Evolutionary conservation across 352 stramenopile genomes (phyloP), one percentile per base, ranked within the genome.

Genomic region (Pythium plurisporium): DNA sequence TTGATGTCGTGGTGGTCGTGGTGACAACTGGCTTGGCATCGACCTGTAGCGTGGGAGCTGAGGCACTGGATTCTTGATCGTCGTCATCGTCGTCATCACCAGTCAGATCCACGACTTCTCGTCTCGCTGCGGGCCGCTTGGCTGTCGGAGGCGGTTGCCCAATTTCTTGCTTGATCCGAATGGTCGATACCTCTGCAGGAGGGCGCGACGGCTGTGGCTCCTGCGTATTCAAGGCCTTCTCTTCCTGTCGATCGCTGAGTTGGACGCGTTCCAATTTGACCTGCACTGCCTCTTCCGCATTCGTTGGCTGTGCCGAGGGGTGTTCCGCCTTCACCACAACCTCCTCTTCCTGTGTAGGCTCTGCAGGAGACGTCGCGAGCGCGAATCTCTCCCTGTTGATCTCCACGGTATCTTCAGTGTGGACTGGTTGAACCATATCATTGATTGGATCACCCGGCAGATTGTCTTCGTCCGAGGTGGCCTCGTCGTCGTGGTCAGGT

Each of bases 31-130:
- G 29, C 34, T 57, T 38, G 17, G 15, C 17, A 26, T 57, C 48
- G 17, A 57, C 27, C 0, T 26, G 17, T 3, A 19, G 0, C 11
- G 36, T 6, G 37, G 36, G 12, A 5, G 15, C 5, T 12, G 47
- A 23, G 0, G 47, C 33, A 29, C 15, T 20, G 17, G 15, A 2
- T 17, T 5, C 19, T 20, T 4, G 30, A 20, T 20, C n/a, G 5
- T 65, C 62, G 10, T 68, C 56, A 17, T 56, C 55, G 5, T 59
- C 59, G 38, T 65, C 49, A 15, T 73, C 68, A 27, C 64, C 69
- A 5, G 69, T 76, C 17, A 76, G 38, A 48, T 76, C 69, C 23
- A 76, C 58, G 0, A 73, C 30, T 20, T 52, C 45, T 10, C 41
- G 17, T 15, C 19, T 17, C 3, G 29, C 8, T 17, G n/a, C 12